Conservation (phyloP, 352 stramenopile genomes). For the Pythium brachiatum region DNA sequence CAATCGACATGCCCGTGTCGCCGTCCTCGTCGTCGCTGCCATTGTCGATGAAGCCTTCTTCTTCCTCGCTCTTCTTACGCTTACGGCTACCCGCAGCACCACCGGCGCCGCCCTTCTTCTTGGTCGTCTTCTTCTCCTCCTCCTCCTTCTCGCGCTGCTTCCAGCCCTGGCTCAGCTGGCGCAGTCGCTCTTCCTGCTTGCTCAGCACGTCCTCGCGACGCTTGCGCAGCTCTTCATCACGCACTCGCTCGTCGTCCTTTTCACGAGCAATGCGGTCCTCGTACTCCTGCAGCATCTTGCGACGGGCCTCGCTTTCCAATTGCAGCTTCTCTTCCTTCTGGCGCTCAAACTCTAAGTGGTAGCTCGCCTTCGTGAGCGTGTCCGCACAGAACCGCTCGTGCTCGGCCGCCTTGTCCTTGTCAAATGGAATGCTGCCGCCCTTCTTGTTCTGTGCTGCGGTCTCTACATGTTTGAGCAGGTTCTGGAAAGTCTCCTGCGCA, state of each 20-base stretch:
- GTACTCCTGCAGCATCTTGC: conserved; percentile 78
- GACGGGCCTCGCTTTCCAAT: conserved; percentile 77
- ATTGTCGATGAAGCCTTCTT: conserved; percentile 63
- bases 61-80: conserved; percentile 64
- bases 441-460: conserved; percentile 56
- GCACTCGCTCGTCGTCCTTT: conserved; percentile 44
- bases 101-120: conserved; percentile 33
- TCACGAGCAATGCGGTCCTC: conserved; percentile 74
- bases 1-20: conserved; percentile 72
- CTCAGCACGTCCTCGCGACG: conserved; percentile 65
- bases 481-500: conserved; percentile 81
- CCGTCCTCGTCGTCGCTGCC: conserved; percentile 67
- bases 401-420: conserved; percentile 86
- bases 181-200: conserved; percentile 82
- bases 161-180: conserved; percentile 80
- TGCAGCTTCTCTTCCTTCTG: conserved; percentile 85
- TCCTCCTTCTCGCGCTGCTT: conserved; percentile 80
- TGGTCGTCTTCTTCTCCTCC: conserved; percentile 74
- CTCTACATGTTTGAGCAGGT: conserved; percentile 71
- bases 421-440: conserved; percentile 55
- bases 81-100: conserved; percentile 29
- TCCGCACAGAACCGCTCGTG: conserved; percentile 87
- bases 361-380: conserved; percentile 83
- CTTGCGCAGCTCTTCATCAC: conserved; percentile 61
- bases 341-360: conserved; percentile 88